A percentile compares a stretch with the other conserved stretches of the same genome.
These are phyloP conservation scores for Thermomucor indicae-seudaticae DNA, from an alignment of 371 early-diverging fungal genomes.

Conservation along the genomic window DNA sequence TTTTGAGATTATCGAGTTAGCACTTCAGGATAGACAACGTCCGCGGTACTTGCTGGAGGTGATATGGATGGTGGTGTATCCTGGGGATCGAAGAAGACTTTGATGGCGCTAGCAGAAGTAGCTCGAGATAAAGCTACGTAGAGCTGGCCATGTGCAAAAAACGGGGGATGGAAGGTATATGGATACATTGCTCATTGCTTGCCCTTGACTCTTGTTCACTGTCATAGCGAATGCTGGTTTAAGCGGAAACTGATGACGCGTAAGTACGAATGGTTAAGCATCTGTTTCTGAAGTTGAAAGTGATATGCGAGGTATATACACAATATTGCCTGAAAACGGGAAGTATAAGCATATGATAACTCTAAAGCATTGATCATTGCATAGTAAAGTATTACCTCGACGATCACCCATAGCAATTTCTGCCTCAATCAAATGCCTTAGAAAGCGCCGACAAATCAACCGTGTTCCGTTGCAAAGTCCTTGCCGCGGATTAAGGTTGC, in stretches of 20 bases:
- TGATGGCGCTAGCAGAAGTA: too few species aligned
- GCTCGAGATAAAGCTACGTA: too few species aligned
- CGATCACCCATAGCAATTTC: conserved; percentile 7
- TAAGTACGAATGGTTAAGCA: neutral
- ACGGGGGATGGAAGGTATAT: conserved; percentile 12
- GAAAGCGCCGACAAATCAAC: conserved; percentile 10
- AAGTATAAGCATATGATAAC: neutral
- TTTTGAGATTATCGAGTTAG: too few species aligned
- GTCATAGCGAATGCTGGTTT: conserved; percentile 18
- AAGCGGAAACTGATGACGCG: conserved; percentile 13
- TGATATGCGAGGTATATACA: conserved; percentile 1
- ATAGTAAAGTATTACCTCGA: neutral
- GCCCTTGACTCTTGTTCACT: conserved; percentile 23
- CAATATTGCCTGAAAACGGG: neutral
- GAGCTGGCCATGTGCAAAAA: conserved; percentile 5
- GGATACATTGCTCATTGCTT: conserved; percentile 15
- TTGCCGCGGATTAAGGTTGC: conserved; percentile 16
- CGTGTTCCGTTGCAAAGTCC: conserved; percentile 29
- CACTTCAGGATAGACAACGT: too few species aligned
- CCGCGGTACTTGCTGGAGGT: too few species aligned
- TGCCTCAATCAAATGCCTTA: conserved; percentile 7
- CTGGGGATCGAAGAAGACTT: too few species aligned
- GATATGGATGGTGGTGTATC: too few species aligned
- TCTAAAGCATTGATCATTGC: neutral
- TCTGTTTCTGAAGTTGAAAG: neutral